Conservation (phyloP, 768 basidiomycete genomes). For the Tylopilus rubrobrunneus region DNA sequence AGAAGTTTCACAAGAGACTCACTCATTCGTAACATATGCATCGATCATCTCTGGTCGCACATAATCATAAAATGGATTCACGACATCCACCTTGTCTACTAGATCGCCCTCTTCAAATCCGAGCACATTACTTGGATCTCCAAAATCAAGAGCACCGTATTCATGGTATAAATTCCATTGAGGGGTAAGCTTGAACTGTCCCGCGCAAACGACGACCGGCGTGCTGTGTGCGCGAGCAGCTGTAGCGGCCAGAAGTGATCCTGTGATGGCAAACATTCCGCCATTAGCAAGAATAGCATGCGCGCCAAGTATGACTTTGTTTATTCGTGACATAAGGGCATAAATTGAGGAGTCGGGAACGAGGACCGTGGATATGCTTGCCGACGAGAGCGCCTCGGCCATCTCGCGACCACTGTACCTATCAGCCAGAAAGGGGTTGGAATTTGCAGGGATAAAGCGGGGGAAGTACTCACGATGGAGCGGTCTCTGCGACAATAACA, state of each 20-base stretch:
- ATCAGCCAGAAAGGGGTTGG: constrained; percentile 4
- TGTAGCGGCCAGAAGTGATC: constrained; percentile 78
- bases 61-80: constrained; percentile 97
- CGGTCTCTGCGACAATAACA: constrained; percentile 93
- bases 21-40: constrained; percentile 97
- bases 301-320: constrained; percentile 93
- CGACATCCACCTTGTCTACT: constrained; percentile 84
- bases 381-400: constrained; percentile 74
- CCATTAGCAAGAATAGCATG: constrained; percentile 97
- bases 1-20: constrained; percentile 35
- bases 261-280: constrained; percentile 87
- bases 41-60: constrained; percentile 89
- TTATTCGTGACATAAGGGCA: constrained; percentile 93
- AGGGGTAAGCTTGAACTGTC: constrained; percentile 95
- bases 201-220: constrained; percentile 89
- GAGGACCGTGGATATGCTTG: constrained; percentile 89
- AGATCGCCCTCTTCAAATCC: constrained; percentile 76
- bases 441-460: constrained; percentile 1
- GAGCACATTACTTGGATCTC: constrained; percentile 59
- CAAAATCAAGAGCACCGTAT: constrained; percentile 80
- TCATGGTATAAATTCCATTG: constrained; percentile 86
- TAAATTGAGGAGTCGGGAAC: constrained; percentile 96
- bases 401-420: constrained; percentile 85
- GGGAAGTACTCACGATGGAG: constrained; percentile 68
- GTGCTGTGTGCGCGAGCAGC: constrained; percentile 89